Percentiles rank a stretch among this genome's conserved stretches.
Evolutionary conservation across 148 eudicot genomes (phyloP).

Genomic region (Spergularia bocconei): DNA sequence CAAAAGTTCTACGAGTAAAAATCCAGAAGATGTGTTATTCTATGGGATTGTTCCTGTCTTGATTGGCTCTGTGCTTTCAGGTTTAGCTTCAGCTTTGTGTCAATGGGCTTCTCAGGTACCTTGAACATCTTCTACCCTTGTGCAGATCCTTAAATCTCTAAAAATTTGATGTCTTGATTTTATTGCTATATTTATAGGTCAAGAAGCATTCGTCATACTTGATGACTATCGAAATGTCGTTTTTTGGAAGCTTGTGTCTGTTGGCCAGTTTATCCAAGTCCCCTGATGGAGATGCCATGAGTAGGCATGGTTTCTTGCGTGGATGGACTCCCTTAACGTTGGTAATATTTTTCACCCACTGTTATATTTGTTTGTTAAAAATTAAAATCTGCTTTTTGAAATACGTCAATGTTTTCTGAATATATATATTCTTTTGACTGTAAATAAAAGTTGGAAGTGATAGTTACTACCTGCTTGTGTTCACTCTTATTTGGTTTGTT

Average conservation of each 20-base stretch:
- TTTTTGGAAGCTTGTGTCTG: slow-evolving; percentile 81
- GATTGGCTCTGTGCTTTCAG: slow-evolving; percentile 91
- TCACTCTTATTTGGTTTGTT: background rate
- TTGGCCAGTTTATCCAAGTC: slow-evolving; percentile 81
- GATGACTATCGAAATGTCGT: slow-evolving; percentile 98
- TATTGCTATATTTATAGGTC: slow-evolving; percentile 41
- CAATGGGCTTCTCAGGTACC: slow-evolving; percentile 99
- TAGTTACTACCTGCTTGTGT: background rate
- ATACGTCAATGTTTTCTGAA: background rate
- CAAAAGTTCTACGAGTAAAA: slow-evolving; percentile 56
- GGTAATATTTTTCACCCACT: slow-evolving; percentile 41
- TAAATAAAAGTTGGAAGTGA: background rate
- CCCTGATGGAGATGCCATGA: slow-evolving; percentile 87
- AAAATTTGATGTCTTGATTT: background rate
- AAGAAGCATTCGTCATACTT: slow-evolving; percentile 87
- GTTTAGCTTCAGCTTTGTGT: slow-evolving; percentile 92
- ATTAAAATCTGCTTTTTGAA: background rate
- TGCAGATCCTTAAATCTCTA: background rate
- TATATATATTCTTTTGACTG: background rate
- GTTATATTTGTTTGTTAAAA: slow-evolving; percentile 2
- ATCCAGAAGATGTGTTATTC: slow-evolving; percentile 70
- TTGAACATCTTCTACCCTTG: slow-evolving; percentile 14
- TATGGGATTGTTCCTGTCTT: slow-evolving; percentile 85
- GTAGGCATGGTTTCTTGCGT: slow-evolving; percentile 69
- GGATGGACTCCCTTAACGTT: slow-evolving; percentile 81